Conservation (phyloP, 768 basidiomycete genomes). For the Dacryopinax primogenitus region DNA sequence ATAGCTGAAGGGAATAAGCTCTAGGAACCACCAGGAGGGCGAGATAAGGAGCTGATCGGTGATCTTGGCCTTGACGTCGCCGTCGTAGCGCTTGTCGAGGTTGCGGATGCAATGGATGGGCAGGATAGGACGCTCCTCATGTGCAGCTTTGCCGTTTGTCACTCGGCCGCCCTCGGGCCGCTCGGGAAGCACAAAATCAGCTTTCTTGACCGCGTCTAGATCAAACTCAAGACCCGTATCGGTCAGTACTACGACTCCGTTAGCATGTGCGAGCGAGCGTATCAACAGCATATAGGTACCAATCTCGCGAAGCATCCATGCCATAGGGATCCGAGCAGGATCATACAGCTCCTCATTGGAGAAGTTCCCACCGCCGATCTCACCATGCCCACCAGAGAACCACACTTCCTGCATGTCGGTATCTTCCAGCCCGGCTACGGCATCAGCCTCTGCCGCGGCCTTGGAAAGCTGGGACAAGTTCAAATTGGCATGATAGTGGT, state of each 20-base stretch:
- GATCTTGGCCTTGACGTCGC: neutral
- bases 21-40: neutral
- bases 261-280: neutral
- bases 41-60: neutral
- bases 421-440: neutral
- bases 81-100: neutral
- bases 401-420: constrained; percentile 16
- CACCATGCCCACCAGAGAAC: constrained; percentile 16
- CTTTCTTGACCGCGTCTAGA: neutral
- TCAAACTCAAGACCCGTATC: neutral
- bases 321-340: neutral
- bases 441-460: neutral
- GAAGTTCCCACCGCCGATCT: neutral
- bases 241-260: neutral
- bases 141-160: neutral
- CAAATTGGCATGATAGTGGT: constrained; percentile 18
- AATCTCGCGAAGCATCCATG: constrained; percentile 3
- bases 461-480: neutral
- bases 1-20: neutral
- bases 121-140: neutral
- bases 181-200: neutral
- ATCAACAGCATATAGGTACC: neutral
- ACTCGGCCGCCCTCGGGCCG: neutral
- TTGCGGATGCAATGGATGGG: neutral
- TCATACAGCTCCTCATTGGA: neutral